A percentile compares a stretch with the other conserved stretches of the same genome.
These are phyloP conservation scores for Olyra latifolia DNA, from an alignment of 176 grass and related monocot genomes.

Conservation along the genomic window DNA sequence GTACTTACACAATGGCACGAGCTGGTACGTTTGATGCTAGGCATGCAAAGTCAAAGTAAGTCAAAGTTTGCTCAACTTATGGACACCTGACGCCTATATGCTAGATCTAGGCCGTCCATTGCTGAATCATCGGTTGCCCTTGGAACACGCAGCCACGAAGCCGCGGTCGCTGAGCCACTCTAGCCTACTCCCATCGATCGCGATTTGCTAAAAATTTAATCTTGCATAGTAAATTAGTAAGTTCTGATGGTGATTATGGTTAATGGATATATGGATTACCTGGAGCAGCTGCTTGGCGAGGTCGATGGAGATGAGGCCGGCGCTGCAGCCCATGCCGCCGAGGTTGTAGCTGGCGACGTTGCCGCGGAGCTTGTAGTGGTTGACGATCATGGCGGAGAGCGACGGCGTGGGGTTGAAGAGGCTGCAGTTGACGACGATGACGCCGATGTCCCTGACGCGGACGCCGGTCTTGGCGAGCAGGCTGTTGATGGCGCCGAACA, in stretches of 20 bases:
- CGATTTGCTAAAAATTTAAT: neutral
- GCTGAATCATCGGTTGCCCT: neutral
- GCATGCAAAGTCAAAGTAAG: neutral
- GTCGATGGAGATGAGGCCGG: slow-evolving; percentile 87
- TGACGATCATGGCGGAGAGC: slow-evolving; percentile 81
- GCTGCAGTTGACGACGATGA: slow-evolving; percentile 83
- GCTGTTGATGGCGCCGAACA: slow-evolving; percentile 84
- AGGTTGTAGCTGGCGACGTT: slow-evolving; percentile 83
- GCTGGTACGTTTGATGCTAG: neutral
- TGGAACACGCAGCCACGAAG: neutral
- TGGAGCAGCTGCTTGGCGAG: slow-evolving; percentile 91
- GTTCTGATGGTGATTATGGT: no score
- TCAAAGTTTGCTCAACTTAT: neutral
- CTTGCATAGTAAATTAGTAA: no score
- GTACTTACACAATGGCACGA: neutral
- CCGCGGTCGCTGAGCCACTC: slow-evolving; percentile 9
- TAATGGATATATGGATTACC: slow-evolving; percentile 13
- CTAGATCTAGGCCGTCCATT: neutral
- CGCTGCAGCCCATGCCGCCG: slow-evolving; percentile 89
- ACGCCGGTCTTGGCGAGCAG: slow-evolving; percentile 68
- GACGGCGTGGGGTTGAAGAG: slow-evolving; percentile 84
- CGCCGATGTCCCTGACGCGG: slow-evolving; percentile 54
- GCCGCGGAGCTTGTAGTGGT: slow-evolving; percentile 79
- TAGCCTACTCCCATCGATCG: neutral
- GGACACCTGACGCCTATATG: neutral